Percentiles rank a stretch among this genome's conserved stretches.
Evolutionary conservation across 2,329 filamentous ascomycete species (phyloP).

Genomic region (Colletotrichum sp.): DNA sequence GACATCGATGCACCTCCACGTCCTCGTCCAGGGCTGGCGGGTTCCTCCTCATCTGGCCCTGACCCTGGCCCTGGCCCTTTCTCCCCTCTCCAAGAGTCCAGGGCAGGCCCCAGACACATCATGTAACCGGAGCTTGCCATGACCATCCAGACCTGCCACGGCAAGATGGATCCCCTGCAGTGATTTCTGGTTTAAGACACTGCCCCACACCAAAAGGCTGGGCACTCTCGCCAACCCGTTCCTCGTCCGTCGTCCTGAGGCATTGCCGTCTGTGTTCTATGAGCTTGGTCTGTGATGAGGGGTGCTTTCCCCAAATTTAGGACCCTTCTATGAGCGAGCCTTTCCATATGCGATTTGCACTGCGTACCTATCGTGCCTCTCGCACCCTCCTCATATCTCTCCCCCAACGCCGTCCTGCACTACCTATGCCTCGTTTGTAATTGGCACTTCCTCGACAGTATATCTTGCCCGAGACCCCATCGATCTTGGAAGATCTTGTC

Average conservation of each 20-base stretch:
- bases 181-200: not conserved
- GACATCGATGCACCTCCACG: not conserved
- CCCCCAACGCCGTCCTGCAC: not conserved
- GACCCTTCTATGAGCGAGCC: not conserved
- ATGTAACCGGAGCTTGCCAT: not conserved
- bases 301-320: not conserved
- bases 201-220: not conserved
- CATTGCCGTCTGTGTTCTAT: not conserved
- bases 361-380: slow-evolving; percentile 6
- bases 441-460: not conserved
- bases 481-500: not conserved
- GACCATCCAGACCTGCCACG: not conserved
- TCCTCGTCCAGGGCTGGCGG: not conserved
- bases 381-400: not conserved
- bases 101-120: not conserved
- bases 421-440: not conserved
- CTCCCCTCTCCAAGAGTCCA: not conserved
- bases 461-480: not conserved
- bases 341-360: not conserved
- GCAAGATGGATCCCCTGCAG: not conserved
- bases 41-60: not conserved
- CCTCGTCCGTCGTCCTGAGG: not conserved
- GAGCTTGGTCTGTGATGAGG: not conserved
- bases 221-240: not conserved
- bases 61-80: not conserved